Evolutionary conservation across 306 rosid genomes (phyloP).

Genomic region (Vachellia pachyceras): DNA sequence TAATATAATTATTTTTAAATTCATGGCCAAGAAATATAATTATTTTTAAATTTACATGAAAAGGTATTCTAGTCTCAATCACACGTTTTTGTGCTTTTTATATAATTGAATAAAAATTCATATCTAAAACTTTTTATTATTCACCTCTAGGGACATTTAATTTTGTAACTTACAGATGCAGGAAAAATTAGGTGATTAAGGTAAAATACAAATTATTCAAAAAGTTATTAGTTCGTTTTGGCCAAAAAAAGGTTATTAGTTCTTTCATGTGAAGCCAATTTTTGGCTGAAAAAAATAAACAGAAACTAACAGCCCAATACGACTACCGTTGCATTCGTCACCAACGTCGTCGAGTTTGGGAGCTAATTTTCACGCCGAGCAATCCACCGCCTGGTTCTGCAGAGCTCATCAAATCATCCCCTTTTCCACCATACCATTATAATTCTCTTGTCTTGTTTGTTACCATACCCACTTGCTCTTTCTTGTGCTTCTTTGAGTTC

Average conservation of each 20-base stretch:
- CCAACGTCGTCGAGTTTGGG: slow-evolving; percentile 3
- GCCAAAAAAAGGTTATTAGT: too few species aligned
- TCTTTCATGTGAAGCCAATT: background rate
- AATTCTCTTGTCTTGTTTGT: background rate
- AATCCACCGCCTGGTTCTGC: slow-evolving; percentile 38
- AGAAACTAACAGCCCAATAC: slow-evolving; percentile 12
- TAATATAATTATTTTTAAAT: background rate
- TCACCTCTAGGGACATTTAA: background rate
- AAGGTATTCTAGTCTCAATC: background rate
- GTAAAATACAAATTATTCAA: too few species aligned
- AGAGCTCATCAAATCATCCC: slow-evolving; percentile 45
- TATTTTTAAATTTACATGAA: background rate
- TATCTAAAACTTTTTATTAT: too few species aligned
- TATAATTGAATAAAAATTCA: background rate
- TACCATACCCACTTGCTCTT: background rate
- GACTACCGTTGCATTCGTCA: slow-evolving; percentile 41
- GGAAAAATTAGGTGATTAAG: background rate
- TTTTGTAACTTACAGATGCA: background rate
- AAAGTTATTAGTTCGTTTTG: too few species aligned
- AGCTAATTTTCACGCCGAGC: slow-evolving; percentile 30
- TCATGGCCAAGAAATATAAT: too few species aligned
- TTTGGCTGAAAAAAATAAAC: background rate
- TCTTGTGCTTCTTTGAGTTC: slow-evolving; percentile 17
- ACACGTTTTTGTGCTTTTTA: background rate
- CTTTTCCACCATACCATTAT: slow-evolving; percentile 13